Evolutionary conservation across 2,329 filamentous ascomycete species (phyloP).

Genomic region (Leptographium procerum): DNA sequence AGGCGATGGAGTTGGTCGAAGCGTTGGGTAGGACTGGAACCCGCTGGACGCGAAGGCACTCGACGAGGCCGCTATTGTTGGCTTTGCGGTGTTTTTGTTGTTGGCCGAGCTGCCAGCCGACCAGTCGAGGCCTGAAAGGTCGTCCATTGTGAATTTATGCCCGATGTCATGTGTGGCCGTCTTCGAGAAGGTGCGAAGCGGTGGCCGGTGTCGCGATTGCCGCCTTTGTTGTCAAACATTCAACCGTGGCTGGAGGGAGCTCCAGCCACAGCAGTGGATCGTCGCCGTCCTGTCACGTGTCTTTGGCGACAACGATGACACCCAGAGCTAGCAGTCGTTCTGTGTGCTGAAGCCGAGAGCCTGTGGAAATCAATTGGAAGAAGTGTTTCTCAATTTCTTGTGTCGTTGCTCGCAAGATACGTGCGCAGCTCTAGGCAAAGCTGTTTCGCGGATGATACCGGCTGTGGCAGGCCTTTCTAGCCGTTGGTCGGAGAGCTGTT

Average conservation of each 20-base stretch:
- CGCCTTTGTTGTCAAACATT: not conserved
- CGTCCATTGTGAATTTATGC: conserved; percentile 37
- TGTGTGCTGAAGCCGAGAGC: not conserved
- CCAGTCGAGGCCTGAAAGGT: conserved; percentile 51
- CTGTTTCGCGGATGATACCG: too few relatives aligned
- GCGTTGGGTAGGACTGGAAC: conserved; percentile 32
- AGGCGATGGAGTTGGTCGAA: conserved; percentile 46
- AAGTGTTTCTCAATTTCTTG: not conserved
- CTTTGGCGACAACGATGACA: not conserved
- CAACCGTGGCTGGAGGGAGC: not conserved
- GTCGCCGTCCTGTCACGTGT: not conserved
- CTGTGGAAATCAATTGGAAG: not conserved
- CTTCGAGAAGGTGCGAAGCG: not conserved
- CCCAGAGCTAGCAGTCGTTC: not conserved
- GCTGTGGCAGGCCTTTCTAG: too few relatives aligned
- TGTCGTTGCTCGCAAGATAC: too few relatives aligned
- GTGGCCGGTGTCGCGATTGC: not conserved
- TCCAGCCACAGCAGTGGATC: not conserved
- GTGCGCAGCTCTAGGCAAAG: too few relatives aligned
- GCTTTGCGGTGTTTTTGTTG: conserved; percentile 10
- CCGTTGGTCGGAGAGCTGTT: too few relatives aligned
- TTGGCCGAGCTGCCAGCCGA: conserved; percentile 27
- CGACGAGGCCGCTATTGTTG: conserved; percentile 19
- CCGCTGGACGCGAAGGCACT: conserved; percentile 22
- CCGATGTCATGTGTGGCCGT: not conserved